A percentile compares a stretch with the other conserved stretches of the same genome.
Conservation (phyloP, 257 asterid genomes). For the Perilla frutescens region DNA sequence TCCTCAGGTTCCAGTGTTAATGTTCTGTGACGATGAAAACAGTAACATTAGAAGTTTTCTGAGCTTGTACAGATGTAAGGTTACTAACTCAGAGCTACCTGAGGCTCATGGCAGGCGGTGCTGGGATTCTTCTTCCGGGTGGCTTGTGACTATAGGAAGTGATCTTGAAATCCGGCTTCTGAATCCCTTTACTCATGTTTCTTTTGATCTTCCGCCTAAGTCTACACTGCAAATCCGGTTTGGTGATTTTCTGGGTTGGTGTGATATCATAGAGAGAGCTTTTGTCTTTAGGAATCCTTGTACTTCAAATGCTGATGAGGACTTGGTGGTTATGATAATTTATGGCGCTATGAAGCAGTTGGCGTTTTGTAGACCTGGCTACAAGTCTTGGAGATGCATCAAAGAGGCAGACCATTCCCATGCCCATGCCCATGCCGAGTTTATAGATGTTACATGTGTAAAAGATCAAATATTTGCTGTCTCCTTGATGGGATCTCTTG, state of each 20-base stretch:
- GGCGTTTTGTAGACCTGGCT: constrained; percentile 37
- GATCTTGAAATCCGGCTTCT: constrained; percentile 33
- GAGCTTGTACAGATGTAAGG: constrained; percentile 35
- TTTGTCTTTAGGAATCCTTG: constrained; percentile 34
- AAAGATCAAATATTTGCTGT: constrained; percentile 38
- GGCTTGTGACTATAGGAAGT: constrained; percentile 38
- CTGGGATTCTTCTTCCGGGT: constrained; percentile 41
- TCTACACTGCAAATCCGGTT: constrained; percentile 27
- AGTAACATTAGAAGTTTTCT: constrained; percentile 23
- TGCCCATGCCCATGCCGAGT: background rate
- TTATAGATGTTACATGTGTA: constrained; percentile 28
- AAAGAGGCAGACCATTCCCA: background rate
- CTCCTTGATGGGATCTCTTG: constrained; percentile 29
- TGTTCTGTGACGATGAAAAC: constrained; percentile 33
- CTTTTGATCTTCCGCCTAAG: constrained; percentile 30
- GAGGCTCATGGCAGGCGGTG: constrained; percentile 35
- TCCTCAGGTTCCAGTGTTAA: constrained; percentile 42
- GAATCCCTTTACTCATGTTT: constrained; percentile 38
- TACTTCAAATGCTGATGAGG: constrained; percentile 19
- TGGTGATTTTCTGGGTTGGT: constrained; percentile 27
- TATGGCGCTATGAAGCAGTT: constrained; percentile 32
- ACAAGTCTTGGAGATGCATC: constrained; percentile 37
- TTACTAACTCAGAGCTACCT: constrained; percentile 34
- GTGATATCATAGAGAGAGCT: constrained; percentile 35
- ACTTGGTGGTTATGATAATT: constrained; percentile 38